A percentile compares a stretch with the other conserved stretches of the same genome.
Evolutionary conservation across 352 stramenopile genomes (phyloP).

Genomic region (Globisporangium viniferum): DNA sequence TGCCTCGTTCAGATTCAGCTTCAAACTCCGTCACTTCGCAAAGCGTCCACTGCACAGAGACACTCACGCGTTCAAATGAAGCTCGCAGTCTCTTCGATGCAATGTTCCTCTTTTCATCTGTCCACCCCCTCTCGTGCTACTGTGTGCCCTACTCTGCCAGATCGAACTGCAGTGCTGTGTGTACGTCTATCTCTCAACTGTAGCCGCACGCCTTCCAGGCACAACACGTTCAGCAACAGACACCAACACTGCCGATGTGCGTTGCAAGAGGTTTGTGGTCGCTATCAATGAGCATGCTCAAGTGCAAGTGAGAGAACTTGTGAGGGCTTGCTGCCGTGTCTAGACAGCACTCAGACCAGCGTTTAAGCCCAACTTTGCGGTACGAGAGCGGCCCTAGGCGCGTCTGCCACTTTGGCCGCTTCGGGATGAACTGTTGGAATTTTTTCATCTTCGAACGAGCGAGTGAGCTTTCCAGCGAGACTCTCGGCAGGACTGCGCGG

Average conservation of each 20-base stretch:
- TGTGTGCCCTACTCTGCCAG: not conserved
- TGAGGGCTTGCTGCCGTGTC: not conserved
- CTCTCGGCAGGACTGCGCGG: not conserved
- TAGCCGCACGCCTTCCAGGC: not conserved
- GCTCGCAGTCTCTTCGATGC: not conserved
- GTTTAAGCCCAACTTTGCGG: not conserved
- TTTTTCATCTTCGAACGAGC: not conserved
- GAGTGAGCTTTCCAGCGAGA: not conserved
- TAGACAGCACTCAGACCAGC: not conserved
- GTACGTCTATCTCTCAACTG: not conserved
- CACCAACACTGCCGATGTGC: too few species aligned
- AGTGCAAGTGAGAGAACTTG: not conserved
- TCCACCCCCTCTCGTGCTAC: too few species aligned
- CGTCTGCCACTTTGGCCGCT: not conserved
- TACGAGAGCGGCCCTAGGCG: not conserved
- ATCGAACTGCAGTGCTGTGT: not conserved
- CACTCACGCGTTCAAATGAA: not conserved
- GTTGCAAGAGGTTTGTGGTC: not conserved
- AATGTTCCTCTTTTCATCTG: not conserved
- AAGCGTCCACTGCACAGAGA: not conserved
- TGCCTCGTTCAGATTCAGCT: not conserved
- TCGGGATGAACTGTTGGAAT: not conserved
- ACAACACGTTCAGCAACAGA: not conserved
- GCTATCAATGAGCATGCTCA: not conserved
- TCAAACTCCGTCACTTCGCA: too few species aligned